phyloP scores from a whole-genome alignment of 768 basidiomycete species.

The Agaricus subrufescens region DNA sequence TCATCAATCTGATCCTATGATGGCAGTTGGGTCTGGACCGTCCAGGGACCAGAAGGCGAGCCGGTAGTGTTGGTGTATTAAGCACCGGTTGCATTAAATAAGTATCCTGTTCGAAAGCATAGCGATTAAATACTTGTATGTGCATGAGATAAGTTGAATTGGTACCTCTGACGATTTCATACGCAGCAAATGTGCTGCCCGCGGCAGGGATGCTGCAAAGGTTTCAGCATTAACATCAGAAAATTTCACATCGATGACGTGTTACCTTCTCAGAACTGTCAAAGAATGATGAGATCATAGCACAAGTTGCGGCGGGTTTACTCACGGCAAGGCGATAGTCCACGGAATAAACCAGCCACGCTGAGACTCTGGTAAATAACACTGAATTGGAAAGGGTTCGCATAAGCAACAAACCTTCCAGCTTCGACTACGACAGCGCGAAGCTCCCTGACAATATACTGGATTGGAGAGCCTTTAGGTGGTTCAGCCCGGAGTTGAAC shows the following conservation, averaged over 20 bases:
- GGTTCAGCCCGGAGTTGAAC: constrained; percentile 77
- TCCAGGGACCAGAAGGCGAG: too few species aligned
- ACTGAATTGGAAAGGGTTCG: not conserved
- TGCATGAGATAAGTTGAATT: not conserved
- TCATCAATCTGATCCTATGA: too few species aligned
- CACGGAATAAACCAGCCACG: constrained; percentile 65
- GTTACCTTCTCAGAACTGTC: constrained; percentile 60
- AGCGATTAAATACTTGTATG: not conserved
- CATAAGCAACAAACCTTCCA: constrained; percentile 52
- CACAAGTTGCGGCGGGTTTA: constrained; percentile 11
- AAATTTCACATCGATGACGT: not conserved
- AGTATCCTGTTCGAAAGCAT: not conserved
- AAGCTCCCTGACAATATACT: constrained; percentile 75
- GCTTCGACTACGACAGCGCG: constrained; percentile 61
- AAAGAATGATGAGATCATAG: not conserved
- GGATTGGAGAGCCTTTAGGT: constrained; percentile 66
- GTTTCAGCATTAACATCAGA: constrained; percentile 22
- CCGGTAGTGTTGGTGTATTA: not conserved
- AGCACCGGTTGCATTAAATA: constrained; percentile 2
- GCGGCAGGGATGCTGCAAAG: constrained; percentile 73
- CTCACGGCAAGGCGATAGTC: constrained; percentile 73
- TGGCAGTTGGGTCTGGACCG: not conserved
- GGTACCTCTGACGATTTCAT: constrained; percentile 74
- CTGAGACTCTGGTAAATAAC: not conserved
- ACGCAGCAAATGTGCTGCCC: constrained; percentile 86